Conservation (phyloP, 768 basidiomycete species). For the Gelatoporia subvermispora region DNA sequence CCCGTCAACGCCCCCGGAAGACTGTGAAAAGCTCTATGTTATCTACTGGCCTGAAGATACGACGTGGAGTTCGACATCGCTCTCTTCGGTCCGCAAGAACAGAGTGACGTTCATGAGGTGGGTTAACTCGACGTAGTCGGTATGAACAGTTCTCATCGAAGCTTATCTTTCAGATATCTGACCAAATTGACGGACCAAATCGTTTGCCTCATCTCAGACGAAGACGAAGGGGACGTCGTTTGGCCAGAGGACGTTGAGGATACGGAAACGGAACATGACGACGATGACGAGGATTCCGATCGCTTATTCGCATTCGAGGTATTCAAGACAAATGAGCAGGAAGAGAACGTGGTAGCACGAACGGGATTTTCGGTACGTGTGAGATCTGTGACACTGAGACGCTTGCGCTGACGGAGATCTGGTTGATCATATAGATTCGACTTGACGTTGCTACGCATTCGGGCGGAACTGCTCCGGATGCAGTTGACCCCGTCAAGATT, state of each 20-base stretch:
- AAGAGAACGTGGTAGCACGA: slow-evolving; percentile 40
- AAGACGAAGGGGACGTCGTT: slow-evolving; percentile 40
- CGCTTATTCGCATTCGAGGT: slow-evolving; percentile 52
- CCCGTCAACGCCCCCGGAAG: neutral
- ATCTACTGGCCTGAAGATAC: slow-evolving; percentile 60
- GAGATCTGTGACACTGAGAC: neutral
- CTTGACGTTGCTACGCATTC: too few relatives aligned
- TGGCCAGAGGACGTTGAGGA: slow-evolving; percentile 33
- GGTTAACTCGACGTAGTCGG: neutral
- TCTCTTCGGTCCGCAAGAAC: slow-evolving; percentile 42
- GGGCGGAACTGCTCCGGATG: neutral
- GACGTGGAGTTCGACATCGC: slow-evolving; percentile 51
- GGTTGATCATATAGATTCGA: neutral
- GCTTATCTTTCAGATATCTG: slow-evolving; percentile 40
- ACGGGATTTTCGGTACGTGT: slow-evolving; percentile 42
- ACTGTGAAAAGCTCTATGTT: slow-evolving; percentile 33
- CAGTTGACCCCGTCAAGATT: neutral
- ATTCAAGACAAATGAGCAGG: slow-evolving; percentile 48
- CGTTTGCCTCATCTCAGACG: slow-evolving; percentile 43
- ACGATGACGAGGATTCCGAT: slow-evolving; percentile 38
- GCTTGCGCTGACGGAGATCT: too few relatives aligned
- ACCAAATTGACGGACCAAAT: slow-evolving; percentile 56
- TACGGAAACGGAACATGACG: slow-evolving; percentile 22
- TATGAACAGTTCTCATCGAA: neutral
- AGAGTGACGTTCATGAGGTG: slow-evolving; percentile 61